Base-by-base conservation (phyloP, 768 basidiomycete genomes). In the Holtermannia corniformis region DNA sequence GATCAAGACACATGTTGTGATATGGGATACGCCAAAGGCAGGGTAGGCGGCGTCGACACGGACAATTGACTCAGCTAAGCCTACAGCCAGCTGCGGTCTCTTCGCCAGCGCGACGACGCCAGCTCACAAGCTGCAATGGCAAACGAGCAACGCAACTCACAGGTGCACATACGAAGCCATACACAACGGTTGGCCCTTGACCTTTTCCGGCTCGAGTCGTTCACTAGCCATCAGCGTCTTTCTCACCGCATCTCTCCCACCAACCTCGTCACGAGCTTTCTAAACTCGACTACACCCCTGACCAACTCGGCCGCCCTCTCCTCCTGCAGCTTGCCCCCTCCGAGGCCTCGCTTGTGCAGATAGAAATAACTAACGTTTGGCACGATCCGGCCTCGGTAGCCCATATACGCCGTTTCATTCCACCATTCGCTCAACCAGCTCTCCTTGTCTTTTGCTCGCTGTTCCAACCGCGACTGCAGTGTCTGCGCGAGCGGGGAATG, bases 351-450 rank as follows among this genome's bases (percentile, higher is more conserved):
- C 43, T 82, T 70, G 71, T 97, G 92, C 7, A 91, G 80, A 70
- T 87, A 99, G 75, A 85, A 97, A 76, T 99, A 99, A 78, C 84
- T 89, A 63, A 92, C 89, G 59, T 82, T 86, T 13, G 92, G 86
- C 25, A 92, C 84, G 45, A 95, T 87, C 1, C 91, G 83, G 62
- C 93, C 92, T 49, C 91, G 76, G 68, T 91, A 96, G 3, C 81
- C 78, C 62, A 91, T 77, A 65, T 95, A 96, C 0, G 92, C 92
- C 3, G 72, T 80, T 28, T 95, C 88, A 73, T 97, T 92, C 93
- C 93, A 99, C 95, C 95, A 99, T 48, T 93, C 89, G 44, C 80
- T 79, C n/a, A 99, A 78, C 95, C 95, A 99, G 75, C 79, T 91
- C 32, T 78, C 76, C 43, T 75, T 79, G 14, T 58, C 67, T 22